Evolutionary conservation across 2,329 filamentous ascomycete genomes (phyloP).

Genomic region (Zalaria obscura): DNA sequence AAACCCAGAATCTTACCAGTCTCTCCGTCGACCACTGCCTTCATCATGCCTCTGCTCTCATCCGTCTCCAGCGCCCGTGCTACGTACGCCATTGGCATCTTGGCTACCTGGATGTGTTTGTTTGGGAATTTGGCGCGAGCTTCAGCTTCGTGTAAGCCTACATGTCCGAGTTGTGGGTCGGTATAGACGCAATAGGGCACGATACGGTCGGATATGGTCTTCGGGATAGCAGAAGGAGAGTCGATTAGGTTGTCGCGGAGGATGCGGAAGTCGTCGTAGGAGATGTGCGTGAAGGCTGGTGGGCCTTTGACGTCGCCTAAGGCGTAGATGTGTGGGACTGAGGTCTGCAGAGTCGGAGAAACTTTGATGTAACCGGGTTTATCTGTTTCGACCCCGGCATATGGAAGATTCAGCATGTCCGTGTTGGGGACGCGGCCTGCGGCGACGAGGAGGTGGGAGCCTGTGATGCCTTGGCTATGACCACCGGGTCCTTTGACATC

Average conservation of each 20-base stretch:
- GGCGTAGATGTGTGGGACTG: constrained; percentile 29
- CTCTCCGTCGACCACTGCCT: constrained; percentile 34
- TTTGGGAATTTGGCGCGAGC: constrained; percentile 14
- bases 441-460: constrained; percentile 37
- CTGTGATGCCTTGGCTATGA: constrained; percentile 15
- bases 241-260: constrained; percentile 31
- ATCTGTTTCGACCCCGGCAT: constrained; percentile 27
- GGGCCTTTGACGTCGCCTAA: constrained; percentile 39
- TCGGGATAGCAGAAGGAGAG: constrained; percentile 2
- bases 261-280: constrained; percentile 42
- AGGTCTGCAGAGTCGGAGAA: constrained; percentile 31
- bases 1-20: constrained; percentile 38
- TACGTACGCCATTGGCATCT: constrained; percentile 39
- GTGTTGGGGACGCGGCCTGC: constrained; percentile 38
- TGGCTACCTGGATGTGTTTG: constrained; percentile 24
- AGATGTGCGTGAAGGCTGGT: constrained; percentile 42
- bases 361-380: constrained; percentile 29
- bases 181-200: constrained; percentile 39
- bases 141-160: constrained; percentile 33
- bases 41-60: constrained; percentile 39
- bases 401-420: constrained; percentile 26
- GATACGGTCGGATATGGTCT: constrained; percentile 19
- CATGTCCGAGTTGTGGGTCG: constrained; percentile 39
- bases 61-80: constrained; percentile 37
- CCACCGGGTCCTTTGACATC: constrained; percentile 9